Evolutionary conservation across 164 flowering plant species (phyloP).

Genomic region (Stephania japonica): DNA sequence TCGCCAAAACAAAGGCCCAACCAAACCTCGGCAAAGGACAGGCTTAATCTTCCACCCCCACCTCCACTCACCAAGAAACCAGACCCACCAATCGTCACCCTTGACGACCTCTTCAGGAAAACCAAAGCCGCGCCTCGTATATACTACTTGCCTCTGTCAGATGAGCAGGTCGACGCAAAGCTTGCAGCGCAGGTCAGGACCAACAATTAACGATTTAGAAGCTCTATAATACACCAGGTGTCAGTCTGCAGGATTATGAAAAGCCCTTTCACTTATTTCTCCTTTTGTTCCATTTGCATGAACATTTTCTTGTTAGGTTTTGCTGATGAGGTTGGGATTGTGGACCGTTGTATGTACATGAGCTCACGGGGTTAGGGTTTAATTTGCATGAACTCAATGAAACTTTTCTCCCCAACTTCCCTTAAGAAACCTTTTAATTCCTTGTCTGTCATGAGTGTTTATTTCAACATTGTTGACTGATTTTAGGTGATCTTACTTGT

Average conservation of each 20-base stretch:
- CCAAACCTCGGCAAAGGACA: slow-evolving; percentile 43
- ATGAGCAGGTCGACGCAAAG: slow-evolving; percentile 69
- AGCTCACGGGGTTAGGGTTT: not conserved
- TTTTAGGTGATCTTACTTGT: not conserved
- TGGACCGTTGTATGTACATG: not conserved
- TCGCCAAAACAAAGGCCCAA: slow-evolving; percentile 49
- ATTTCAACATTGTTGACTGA: not conserved
- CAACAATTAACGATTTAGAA: slow-evolving; percentile 28
- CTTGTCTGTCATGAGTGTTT: not conserved
- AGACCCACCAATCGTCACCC: slow-evolving; percentile 68
- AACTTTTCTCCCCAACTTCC: not conserved
- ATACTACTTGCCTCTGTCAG: slow-evolving; percentile 80
- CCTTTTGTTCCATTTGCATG: not conserved
- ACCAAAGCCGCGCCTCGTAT: slow-evolving; percentile 76
- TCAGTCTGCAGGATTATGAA: not conserved
- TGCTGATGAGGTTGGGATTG: not conserved
- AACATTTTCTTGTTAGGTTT: not conserved
- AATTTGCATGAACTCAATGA: not conserved
- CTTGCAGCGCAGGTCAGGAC: slow-evolving; percentile 36
- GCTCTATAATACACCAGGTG: not conserved
- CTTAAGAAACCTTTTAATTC: not conserved
- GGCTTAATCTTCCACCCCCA: slow-evolving; percentile 50
- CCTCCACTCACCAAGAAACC: slow-evolving; percentile 47
- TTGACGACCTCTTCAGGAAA: slow-evolving; percentile 80
- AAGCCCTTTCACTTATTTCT: not conserved